Base-by-base conservation (phyloP, 495 filamentous ascomycete species). In the Usnea hakonensis region DNA sequence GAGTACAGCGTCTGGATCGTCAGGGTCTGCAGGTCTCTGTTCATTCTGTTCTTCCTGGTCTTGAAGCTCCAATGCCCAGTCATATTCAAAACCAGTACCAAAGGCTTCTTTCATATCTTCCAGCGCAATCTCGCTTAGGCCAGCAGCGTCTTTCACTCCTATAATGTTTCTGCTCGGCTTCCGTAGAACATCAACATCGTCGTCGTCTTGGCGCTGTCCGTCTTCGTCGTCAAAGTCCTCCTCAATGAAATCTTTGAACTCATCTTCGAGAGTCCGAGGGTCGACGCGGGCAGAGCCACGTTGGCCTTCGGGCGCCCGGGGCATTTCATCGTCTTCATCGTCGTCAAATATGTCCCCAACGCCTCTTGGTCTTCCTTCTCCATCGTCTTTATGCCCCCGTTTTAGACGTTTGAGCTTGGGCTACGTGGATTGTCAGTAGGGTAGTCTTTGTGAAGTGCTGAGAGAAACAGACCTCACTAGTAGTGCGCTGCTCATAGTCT, bases 181-280 rank as follows among this genome's bases (percentile, higher is more conserved):
- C 87, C 40, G 88, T 81, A 59, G 87, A 87, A 97, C 89, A 67
- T 95, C 94, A 67, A 85, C 79, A 64, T 97, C 94, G 69, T 97
- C 94, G 57, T 87, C 85, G 62, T 89, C 82, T 50, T 82, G 85
- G 11, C 86, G 85, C 23, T 81, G 78, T 66, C 93, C 90, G 59
- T 94, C 91, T 63, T 96, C 91, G 62, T 90, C 91, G 43, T 91
- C 87, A 58, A 88, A 91, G 66, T 97, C 94, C 64, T 96, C 90
- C 68, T 97, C 93, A 69, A 98, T 98, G 76, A 98, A 98, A 70
- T 91, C 94, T 57, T 89, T 94, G 69, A 97, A 91, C 70, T 98
- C 94, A 70, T 96, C 90, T 30, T 82, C 83, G 53, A 83, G 73
- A n/a, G 77, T 74, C 72, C 76, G 78, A 70, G 69, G 81, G 73